Evolutionary conservation across 2,329 filamentous ascomycete genomes (phyloP), one percentile per base, ranked within the genome.

Genomic region (Trichoderma sp.): DNA sequence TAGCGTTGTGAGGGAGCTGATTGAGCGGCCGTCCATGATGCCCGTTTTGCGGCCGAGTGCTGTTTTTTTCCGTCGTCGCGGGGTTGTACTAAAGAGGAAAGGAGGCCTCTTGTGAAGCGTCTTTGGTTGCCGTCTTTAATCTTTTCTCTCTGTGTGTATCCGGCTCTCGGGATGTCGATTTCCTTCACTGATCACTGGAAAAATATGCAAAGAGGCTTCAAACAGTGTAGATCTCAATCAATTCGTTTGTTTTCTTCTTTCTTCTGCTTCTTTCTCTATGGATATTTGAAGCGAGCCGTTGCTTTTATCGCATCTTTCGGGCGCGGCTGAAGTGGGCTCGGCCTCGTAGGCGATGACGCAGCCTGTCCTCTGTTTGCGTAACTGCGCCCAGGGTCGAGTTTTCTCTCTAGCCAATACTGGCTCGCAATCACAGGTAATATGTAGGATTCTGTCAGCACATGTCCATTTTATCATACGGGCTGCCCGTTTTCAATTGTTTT

Each of bases 21-120:
- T 76, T 12, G 81, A 81, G 76, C 81, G 82, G 64, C 79, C 77
- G 69, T 81, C 77, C 81, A 81, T 81, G 39, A 36, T 72, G 24
- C 9, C 9, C 4, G 8, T 21, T 21, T 43, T 14, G 51, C 28
- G 32, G 24, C 14, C 6, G 7, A 28, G 28, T 6, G 62, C 9
- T 47, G 61, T 21, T 39, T 34, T 11, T 18, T 28, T 24, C 30
- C n/a, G 21, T 43, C 21, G 32, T 34, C 24, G 21, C 51, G 15
- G 18, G 24, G 39, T 28, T 8, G 12, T n/a, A 7, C n/a, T 21
- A 24, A 30, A 15, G 24, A 7, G 24, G 36, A 6, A 14, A 26
- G 26, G 60, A 43, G 69, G 61, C 57, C 43, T 62, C 57, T 62
- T 7, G 30, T 32, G 67, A 43, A 47, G 39, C 4, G n/a, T 32